These are phyloP conservation scores for Zangia roseola DNA, from an alignment of 768 basidiomycete species.

Conservation along the genomic window DNA sequence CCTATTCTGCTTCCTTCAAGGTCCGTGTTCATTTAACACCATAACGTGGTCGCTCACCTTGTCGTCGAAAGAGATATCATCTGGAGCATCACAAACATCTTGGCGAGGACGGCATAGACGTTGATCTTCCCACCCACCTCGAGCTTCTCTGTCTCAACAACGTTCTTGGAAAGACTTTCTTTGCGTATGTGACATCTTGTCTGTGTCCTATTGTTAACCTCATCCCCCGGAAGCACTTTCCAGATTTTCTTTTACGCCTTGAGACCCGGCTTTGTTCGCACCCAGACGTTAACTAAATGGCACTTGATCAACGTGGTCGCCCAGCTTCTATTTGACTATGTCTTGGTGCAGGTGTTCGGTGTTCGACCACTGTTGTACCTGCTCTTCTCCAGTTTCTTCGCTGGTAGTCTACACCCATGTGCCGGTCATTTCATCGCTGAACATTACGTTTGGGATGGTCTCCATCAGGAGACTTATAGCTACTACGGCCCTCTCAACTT, in stretches of 20 bases:
- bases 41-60: constrained; percentile 2
- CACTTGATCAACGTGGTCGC: constrained; percentile 74
- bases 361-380: constrained; percentile 69
- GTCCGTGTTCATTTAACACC: constrained; percentile 34
- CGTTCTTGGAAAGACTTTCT: constrained; percentile 97
- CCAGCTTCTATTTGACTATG: constrained; percentile 71
- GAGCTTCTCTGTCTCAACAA: constrained; percentile 90
- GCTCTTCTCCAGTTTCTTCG: constrained; percentile 89
- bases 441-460: constrained; percentile 91
- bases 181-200: constrained; percentile 60
- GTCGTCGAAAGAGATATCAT: constrained; percentile 68
- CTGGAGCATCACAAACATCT: constrained; percentile 95
- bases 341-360: constrained; percentile 54
- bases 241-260: constrained; percentile 98
- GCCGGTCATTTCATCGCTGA: constrained; percentile 98
- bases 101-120: constrained; percentile 95
- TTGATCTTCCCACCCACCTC: constrained; percentile 85
- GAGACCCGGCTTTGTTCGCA: constrained; percentile 88
- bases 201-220: neutral
- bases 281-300: constrained; percentile 80
- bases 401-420: constrained; percentile 92
- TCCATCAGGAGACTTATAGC: constrained; percentile 93
- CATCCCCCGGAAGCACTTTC: constrained; percentile 67
- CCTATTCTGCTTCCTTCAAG: constrained; percentile 96
- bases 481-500: constrained; percentile 93